Evolutionary conservation across 495 filamentous ascomycete genomes (phyloP).

Genomic region (Tetracladium marchalianum): DNA sequence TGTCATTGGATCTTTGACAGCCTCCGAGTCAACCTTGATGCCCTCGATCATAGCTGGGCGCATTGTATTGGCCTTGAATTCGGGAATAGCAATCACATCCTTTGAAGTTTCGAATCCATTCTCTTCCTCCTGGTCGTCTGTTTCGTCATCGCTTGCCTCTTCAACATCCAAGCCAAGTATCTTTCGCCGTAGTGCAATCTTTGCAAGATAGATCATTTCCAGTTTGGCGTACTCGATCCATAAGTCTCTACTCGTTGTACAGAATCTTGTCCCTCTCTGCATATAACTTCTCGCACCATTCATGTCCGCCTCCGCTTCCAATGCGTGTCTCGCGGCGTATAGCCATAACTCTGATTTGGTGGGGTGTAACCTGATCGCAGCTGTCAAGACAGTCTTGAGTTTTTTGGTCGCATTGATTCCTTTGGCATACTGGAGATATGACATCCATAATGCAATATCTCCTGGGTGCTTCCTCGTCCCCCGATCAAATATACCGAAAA

Average conservation of each 20-base stretch:
- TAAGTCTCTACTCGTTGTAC: slow-evolving; percentile 54
- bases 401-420: slow-evolving; percentile 71
- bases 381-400: slow-evolving; percentile 65
- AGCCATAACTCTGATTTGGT: slow-evolving; percentile 79
- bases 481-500: slow-evolving; percentile 83
- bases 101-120: slow-evolving; percentile 27
- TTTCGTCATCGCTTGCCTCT: slow-evolving; percentile 30
- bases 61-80: slow-evolving; percentile 42
- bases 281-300: slow-evolving; percentile 76
- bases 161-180: slow-evolving; percentile 58
- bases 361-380: slow-evolving; percentile 73
- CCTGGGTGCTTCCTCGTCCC: slow-evolving; percentile 80
- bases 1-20: slow-evolving; percentile 49
- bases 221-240: slow-evolving; percentile 89
- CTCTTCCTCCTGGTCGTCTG: slow-evolving; percentile 31
- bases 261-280: slow-evolving; percentile 81
- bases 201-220: slow-evolving; percentile 84
- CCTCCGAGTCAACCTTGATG: slow-evolving; percentile 51
- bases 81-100: slow-evolving; percentile 51
- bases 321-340: slow-evolving; percentile 64
- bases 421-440: slow-evolving; percentile 76
- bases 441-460: slow-evolving; percentile 76
- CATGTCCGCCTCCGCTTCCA: slow-evolving; percentile 77
- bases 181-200: slow-evolving; percentile 60
- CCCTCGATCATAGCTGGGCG: slow-evolving; percentile 15